Evolutionary conservation across 1,284 basidiomycete genomes (phyloP).

Genomic region (Ustilago hordei): DNA sequence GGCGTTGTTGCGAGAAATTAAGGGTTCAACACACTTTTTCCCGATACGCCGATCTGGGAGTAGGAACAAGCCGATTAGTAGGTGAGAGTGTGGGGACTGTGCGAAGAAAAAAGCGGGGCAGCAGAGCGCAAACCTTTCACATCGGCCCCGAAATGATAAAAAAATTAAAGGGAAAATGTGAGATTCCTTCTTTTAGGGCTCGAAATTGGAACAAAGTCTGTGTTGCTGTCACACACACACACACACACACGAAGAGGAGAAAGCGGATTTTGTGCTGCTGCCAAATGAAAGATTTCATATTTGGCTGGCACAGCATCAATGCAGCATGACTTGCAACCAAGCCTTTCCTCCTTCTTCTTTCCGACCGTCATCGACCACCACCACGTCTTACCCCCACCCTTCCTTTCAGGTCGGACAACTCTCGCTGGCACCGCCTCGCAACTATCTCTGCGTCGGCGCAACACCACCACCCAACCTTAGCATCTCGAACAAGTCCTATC

Average conservation of each 20-base stretch:
- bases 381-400: background rate
- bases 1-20: conserved; percentile 4
- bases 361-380: conserved; percentile 36
- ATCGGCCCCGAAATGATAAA: conserved; percentile 26
- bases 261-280: background rate
- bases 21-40: conserved; percentile 9
- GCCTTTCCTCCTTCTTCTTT: conserved; percentile 7
- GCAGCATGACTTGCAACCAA: background rate
- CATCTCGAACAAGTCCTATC: too few species aligned
- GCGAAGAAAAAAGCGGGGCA: conserved; percentile 7
- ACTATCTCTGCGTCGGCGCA: background rate
- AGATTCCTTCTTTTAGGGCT: conserved; percentile 9
- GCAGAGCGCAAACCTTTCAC: background rate
- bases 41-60: background rate
- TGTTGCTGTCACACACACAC: background rate
- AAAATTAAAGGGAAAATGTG: conserved; percentile 10
- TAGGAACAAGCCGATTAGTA: too few species aligned
- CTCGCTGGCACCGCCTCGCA: background rate
- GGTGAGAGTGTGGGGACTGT: conserved; percentile 5
- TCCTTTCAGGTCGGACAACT: conserved; percentile 3
- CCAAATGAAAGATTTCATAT: conserved; percentile 16
- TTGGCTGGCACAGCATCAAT: background rate
- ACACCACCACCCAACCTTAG: background rate
- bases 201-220: background rate
- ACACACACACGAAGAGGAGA: background rate